Evolutionary conservation across 768 basidiomycete genomes (phyloP), one percentile per base, ranked within the genome.

Genomic region (Lactarius evosmus): DNA sequence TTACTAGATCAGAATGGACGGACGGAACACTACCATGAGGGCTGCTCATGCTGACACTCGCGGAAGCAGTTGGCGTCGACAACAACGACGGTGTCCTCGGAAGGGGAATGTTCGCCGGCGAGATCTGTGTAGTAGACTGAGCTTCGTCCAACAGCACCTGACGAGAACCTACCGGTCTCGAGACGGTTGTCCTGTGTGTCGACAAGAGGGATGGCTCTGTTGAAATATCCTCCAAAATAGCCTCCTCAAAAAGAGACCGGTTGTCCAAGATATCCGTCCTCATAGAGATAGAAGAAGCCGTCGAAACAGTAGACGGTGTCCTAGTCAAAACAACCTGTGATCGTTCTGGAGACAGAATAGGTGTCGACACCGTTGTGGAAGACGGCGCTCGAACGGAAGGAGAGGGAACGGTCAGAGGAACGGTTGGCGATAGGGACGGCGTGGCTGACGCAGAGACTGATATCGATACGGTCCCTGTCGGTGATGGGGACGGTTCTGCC

Each of bases 201-300:
- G 84, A 79, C 22, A 89, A 72, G 32, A 89, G 73, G 1, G 86
- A 82, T 7, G 87, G 85, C 66, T 79, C 79, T 2, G 86, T 87
- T 6, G 83, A 79, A 19, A 78, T 69, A n/a, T 80, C 77, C 51
- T 70, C 65, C 65, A 70, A 65, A 16, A 71, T 50, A 12, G 67
- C 57, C 16, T 65, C 68, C 1, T 70, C 70, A 36, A 67, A 67
- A 41, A 70, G 58, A n/a, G 72, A 72, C 44, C 67, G 40, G 3
- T 66, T 56, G 38, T 70, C 71, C n/a, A 75, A 57, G n/a, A 71
- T 67, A n/a, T 72, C 74, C 1, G 74, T 70, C 29, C 66, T 66
- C 69, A 74, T 70, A 3, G 74, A 72, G 27, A 72, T 62, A 17
- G 71, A 69, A n/a, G 75, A 75, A 19, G 67, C 70, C 1, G 74